A percentile compares a stretch with the other conserved stretches of the same genome.
These are phyloP conservation scores for Paraurostyla sp. DNA, from an alignment of 73 alveolate species.

Conservation along the genomic window DNA sequence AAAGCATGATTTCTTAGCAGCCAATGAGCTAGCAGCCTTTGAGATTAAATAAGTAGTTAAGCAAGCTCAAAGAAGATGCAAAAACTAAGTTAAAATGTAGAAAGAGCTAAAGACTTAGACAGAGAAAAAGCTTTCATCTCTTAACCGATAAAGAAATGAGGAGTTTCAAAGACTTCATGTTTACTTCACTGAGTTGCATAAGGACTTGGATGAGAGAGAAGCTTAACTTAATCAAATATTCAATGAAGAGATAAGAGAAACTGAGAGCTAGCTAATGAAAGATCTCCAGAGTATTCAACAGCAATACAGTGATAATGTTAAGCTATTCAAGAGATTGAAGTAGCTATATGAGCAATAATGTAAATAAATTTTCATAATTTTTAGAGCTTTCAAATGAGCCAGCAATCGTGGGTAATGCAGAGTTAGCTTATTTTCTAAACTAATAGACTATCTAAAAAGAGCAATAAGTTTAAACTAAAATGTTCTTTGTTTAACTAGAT, in stretches of 20 bases:
- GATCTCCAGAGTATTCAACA: constrained; percentile 30
- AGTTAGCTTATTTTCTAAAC: background rate
- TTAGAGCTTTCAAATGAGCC: constrained; percentile 38
- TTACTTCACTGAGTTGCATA: constrained; percentile 41
- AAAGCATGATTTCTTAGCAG: constrained; percentile 71
- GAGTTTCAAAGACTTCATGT: constrained; percentile 47
- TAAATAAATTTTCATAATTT: background rate
- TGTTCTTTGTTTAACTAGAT: background rate
- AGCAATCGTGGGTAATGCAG: constrained; percentile 46
- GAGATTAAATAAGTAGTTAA: constrained; percentile 68
- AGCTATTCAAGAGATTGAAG: constrained; percentile 23
- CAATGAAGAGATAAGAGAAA: constrained; percentile 43
- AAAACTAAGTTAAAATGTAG: constrained; percentile 29
- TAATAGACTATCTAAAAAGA: background rate
- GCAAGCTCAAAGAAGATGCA: constrained; percentile 28
- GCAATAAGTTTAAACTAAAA: background rate
- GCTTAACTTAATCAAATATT: background rate
- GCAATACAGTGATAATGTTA: background rate
- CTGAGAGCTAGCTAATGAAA: constrained; percentile 25
- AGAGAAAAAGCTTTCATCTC: constrained; percentile 36
- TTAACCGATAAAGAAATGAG: constrained; percentile 28
- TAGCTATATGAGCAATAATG: background rate
- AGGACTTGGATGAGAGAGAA: constrained; percentile 52
- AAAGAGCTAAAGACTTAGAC: constrained; percentile 55
- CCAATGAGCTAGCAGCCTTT: constrained; percentile 71